Percentiles rank a stretch among this genome's conserved stretches.
Conservation (phyloP, 176 grass and related monocot genomes). For the Puccinellia tenuiflora region DNA sequence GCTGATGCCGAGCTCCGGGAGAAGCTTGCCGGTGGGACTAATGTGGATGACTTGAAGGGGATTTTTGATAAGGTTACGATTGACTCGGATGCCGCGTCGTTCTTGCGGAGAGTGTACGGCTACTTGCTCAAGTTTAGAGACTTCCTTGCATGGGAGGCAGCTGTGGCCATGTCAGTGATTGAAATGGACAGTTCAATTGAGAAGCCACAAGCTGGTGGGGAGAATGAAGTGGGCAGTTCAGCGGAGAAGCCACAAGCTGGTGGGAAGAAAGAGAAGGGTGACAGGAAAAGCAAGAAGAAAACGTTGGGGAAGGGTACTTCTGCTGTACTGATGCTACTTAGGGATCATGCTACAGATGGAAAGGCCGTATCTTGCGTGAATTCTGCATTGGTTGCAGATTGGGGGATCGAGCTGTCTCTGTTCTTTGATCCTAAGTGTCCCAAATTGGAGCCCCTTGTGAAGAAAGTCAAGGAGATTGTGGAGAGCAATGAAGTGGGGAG, state of each 20-base stretch:
- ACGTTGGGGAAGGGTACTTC: slow-evolving; percentile 82
- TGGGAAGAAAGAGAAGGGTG: slow-evolving; percentile 51
- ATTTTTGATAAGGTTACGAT: slow-evolving; percentile 35
- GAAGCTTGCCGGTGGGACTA: slow-evolving; percentile 23
- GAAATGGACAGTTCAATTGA: slow-evolving; percentile 84
- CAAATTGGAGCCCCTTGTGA: slow-evolving; percentile 46
- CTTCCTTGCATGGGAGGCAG: slow-evolving; percentile 88
- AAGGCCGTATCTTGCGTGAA: slow-evolving; percentile 33
- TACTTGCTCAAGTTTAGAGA: slow-evolving; percentile 72
- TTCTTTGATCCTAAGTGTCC: slow-evolving; percentile 74
- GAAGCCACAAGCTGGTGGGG: slow-evolving; percentile 42
- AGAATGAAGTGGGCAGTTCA: slow-evolving; percentile 52
- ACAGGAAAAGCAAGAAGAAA: slow-evolving; percentile 91
- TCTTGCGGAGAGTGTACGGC: slow-evolving; percentile 48
- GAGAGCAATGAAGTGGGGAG: slow-evolving; percentile 98
- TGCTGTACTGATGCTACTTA: slow-evolving; percentile 59
- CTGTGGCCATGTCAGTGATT: slow-evolving; percentile 58
- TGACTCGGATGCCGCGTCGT: slow-evolving; percentile 37
- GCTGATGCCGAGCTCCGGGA: slow-evolving; percentile 43
- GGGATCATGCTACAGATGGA: slow-evolving; percentile 39
- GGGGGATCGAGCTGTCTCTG: slow-evolving; percentile 38
- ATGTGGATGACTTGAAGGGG: slow-evolving; percentile 33
- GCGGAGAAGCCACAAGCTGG: slow-evolving; percentile 51
- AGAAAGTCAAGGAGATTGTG: slow-evolving; percentile 87
- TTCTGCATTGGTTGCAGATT: slow-evolving; percentile 35